Conservation (phyloP, 1,284 basidiomycete species). For the Cutaneotrichosporon sp. region DNA sequence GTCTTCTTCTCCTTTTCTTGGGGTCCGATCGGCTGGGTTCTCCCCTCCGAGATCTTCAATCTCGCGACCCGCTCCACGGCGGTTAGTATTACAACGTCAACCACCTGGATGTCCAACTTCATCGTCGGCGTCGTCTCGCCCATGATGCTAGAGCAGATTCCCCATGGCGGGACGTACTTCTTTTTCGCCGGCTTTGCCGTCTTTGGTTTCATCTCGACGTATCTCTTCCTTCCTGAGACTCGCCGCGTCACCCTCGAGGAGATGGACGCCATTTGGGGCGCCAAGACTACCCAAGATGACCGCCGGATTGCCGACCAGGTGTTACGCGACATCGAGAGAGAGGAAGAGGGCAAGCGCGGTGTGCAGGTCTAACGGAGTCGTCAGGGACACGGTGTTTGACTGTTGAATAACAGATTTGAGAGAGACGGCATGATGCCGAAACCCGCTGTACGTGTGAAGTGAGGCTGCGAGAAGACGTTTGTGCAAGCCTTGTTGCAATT, state of each 20-base stretch:
- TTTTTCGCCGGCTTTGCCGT: slow-evolving; percentile 21
- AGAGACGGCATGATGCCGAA: too few relatives aligned
- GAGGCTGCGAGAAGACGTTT: too few relatives aligned
- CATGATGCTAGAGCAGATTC: slow-evolving; percentile 20
- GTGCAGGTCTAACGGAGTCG: neutral
- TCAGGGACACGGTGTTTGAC: too few relatives aligned
- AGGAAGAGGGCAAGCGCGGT: neutral
- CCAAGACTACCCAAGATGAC: slow-evolving; percentile 6
- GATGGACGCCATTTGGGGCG: slow-evolving; percentile 70
- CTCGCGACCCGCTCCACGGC: slow-evolving; percentile 17
- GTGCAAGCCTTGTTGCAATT: too few relatives aligned
- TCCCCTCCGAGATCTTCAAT: slow-evolving; percentile 23
- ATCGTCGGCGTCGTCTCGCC: slow-evolving; percentile 19
- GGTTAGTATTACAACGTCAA: slow-evolving; percentile 14
- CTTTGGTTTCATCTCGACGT: slow-evolving; percentile 11
- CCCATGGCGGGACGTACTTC: slow-evolving; percentile 19
- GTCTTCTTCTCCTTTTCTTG: slow-evolving; percentile 27
- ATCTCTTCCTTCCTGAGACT: slow-evolving; percentile 18
- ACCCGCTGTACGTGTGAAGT: too few relatives aligned
- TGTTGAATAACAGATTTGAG: too few relatives aligned
- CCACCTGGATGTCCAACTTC: slow-evolving; percentile 25
- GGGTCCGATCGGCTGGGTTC: slow-evolving; percentile 25
- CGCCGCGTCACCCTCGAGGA: slow-evolving; percentile 63
- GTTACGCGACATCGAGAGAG: neutral
- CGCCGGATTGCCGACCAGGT: neutral